phyloP scores from a whole-genome alignment of 2,329 filamentous ascomycete species.

The Apiospora phragmitis region DNA sequence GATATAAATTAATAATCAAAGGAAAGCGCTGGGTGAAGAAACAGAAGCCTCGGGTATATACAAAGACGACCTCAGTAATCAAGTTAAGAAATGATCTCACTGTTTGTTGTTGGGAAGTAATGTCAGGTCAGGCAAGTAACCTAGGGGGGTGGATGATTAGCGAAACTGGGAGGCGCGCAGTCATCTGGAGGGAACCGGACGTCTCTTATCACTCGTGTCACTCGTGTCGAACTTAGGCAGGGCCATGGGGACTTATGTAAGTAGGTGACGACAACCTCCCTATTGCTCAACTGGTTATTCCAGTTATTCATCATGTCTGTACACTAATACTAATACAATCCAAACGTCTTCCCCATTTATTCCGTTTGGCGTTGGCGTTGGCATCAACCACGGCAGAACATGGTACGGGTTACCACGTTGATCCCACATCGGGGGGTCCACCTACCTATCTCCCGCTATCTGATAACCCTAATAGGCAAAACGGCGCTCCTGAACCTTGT shows the following conservation, averaged over 20 bases:
- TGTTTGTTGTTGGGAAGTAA: background rate
- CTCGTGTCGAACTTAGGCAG: background rate
- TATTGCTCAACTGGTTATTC: background rate
- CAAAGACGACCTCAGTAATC: background rate
- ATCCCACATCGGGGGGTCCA: background rate
- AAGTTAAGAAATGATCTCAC: background rate
- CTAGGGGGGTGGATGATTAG: background rate
- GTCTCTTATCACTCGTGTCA: conserved; percentile 3
- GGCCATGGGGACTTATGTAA: background rate
- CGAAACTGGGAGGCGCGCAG: background rate
- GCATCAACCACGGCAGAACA: background rate
- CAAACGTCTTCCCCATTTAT: background rate
- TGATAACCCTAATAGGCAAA: background rate
- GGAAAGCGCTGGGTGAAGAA: background rate
- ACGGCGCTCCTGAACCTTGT: background rate
- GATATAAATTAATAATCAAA: background rate
- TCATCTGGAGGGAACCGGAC: conserved; percentile 1
- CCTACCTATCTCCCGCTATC: background rate
- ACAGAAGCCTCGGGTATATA: background rate
- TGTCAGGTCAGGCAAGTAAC: background rate
- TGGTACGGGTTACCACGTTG: background rate
- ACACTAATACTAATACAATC: background rate
- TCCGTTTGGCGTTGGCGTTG: conserved; percentile 5
- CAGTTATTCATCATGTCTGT: background rate
- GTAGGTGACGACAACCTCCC: background rate